These are phyloP conservation scores for Botryobasidium botryosum DNA, from an alignment of 768 basidiomycete genomes.

Conservation along the genomic window DNA sequence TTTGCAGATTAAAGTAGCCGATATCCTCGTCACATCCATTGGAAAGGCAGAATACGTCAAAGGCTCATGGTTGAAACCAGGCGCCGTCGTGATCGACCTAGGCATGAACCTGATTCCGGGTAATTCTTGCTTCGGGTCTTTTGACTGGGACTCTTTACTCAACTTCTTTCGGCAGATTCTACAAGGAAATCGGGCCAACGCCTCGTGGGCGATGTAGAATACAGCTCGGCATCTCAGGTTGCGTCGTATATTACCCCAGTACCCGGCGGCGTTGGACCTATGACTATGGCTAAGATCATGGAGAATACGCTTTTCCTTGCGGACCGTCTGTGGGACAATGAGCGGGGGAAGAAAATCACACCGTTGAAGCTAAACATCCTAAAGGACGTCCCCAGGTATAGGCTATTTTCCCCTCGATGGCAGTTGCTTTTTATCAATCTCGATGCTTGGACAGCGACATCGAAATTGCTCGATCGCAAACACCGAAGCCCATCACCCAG, in stretches of 20 bases:
- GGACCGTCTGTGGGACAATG: constrained; percentile 57
- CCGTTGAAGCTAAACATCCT: constrained; percentile 66
- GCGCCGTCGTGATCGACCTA: constrained; percentile 91
- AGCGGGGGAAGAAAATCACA: constrained; percentile 46
- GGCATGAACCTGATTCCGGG: constrained; percentile 94
- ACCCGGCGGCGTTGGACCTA: constrained; percentile 98
- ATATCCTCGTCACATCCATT: constrained; percentile 86
- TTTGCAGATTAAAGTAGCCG: constrained; percentile 59
- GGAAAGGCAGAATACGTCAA: constrained; percentile 82
- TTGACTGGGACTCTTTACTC: background rate
- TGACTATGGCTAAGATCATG: constrained; percentile 99
- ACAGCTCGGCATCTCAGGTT: constrained; percentile 48
- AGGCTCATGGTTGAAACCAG: constrained; percentile 89
- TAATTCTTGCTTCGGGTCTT: constrained; percentile 19
- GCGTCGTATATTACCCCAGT: constrained; percentile 94
- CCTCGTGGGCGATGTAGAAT: constrained; percentile 92
- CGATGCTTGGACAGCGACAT: constrained; percentile 40
- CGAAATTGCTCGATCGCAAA: constrained; percentile 88
- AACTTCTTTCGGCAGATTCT: constrained; percentile 36
- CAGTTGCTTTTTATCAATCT: background rate
- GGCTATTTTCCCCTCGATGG: background rate
- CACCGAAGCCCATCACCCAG: constrained; percentile 70
- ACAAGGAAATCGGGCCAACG: constrained; percentile 92
- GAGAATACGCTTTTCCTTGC: constrained; percentile 79
- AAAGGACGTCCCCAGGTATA: constrained; percentile 68